A percentile compares a stretch with the other conserved stretches of the same genome.
phyloP scores from a whole-genome alignment of 768 basidiomycete genomes.

The Porpolomopsis calyptriformis region DNA sequence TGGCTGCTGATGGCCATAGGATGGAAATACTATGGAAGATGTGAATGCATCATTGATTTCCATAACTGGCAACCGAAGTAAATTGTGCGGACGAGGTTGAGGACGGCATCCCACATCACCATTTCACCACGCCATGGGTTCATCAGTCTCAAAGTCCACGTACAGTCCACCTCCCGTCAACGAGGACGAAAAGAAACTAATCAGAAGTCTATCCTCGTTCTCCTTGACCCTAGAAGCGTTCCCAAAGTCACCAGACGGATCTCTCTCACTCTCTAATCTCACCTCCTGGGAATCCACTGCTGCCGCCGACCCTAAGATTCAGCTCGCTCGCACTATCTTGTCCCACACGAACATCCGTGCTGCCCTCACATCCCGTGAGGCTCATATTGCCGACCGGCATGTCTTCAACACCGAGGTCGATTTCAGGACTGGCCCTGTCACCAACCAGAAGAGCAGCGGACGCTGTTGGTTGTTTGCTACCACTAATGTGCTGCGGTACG shows the following conservation, averaged over 20 bases:
- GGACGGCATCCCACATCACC: background rate
- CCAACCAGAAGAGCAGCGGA: constrained; percentile 80
- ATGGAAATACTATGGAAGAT: too few species aligned
- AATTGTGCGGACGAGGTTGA: background rate
- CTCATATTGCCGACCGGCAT: constrained; percentile 54
- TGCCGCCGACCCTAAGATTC: constrained; percentile 44
- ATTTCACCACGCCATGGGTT: background rate
- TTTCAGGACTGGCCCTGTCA: constrained; percentile 75
- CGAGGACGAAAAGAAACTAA: background rate
- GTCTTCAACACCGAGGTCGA: constrained; percentile 77
- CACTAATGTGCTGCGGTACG: constrained; percentile 76
- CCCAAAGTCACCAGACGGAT: constrained; percentile 48
- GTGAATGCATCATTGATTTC: too few species aligned
- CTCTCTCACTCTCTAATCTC: constrained; percentile 48
- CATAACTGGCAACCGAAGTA: too few species aligned
- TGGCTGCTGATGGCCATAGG: too few species aligned
- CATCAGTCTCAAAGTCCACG: too few species aligned
- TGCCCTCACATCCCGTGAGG: constrained; percentile 52
- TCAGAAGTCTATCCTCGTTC: background rate
- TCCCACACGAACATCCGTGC: constrained; percentile 55
- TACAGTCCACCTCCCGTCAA: too few species aligned
- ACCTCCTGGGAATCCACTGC: constrained; percentile 58
- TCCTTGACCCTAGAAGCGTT: constrained; percentile 3
- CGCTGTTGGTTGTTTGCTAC: constrained; percentile 96
- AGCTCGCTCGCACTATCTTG: constrained; percentile 69